Base-by-base conservation (phyloP, 2,329 filamentous ascomycete species). In the Didymella lethalis region DNA sequence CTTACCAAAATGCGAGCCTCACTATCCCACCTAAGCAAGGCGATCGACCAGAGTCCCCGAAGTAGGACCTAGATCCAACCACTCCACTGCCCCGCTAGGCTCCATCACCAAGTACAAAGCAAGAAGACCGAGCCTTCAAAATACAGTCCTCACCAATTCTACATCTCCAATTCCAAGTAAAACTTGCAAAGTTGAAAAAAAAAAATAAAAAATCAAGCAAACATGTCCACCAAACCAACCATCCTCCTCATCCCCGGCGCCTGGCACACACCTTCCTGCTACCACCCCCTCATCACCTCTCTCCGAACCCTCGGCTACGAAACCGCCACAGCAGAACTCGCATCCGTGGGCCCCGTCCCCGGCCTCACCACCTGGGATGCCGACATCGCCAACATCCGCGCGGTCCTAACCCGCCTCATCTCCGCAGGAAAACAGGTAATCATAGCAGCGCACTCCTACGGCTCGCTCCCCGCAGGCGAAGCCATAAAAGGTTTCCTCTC, bases 201-300 rank as follows among this genome's bases (percentile, higher is more conserved):
- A 18, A 18, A 18, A 18, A 18, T 18, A 18, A 18, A 18, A 18
- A 18, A 18, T 18, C 18, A 18, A 18, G 18, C 18, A 18, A 18
- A 18, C 18, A 18, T 18, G 18, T 18, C 18, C 18, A 18, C 23
- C 23, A 52, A 48, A 40, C 55, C 48, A 18, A 57, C 55, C 2
- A 38, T 57, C 44, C 48, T 57, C 44, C 48, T 53, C 18, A 44
- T 53, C 29, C 55, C 55, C 31, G 55, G 55, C 44, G 55, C 55
- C 44, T 57, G 55, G 48, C 55, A 57, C 44, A 48, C 25, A 25
- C 10, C 55, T 8, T 6, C 44, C 0, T 57, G 48, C 44, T 57
- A 44, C 36, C 11, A 16, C 12, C 55, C 44, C n/a, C 29, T 53
- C 3, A 36, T 57, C 12, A 5, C 23, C 4, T 2, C 14, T 1